Evolutionary conservation across 1,139 yeast species (phyloP), one percentile per base, ranked within the genome.

Genomic region (Scheffersomyces segobiensis): DNA sequence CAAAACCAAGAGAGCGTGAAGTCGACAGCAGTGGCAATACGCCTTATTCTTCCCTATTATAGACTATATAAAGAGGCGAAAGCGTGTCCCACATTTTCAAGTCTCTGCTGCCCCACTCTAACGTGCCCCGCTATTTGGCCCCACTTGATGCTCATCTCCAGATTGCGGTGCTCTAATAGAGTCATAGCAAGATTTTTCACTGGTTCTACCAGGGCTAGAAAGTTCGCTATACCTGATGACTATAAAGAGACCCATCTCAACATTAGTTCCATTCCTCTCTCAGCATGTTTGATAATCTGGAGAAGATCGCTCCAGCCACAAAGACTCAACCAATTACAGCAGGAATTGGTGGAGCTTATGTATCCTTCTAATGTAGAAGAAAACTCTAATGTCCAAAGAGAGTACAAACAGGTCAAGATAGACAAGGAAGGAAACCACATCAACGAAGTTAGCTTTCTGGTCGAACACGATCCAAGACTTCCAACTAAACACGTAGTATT

Each of bases 401-500:
- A 58, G 2, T 69, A 62, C 53, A 70, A 63, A 47, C 63, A 67
- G 49, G 69, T 75, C 0, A 59, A 62, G 3, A 68, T 79, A 17
- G 81, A 73, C 59, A 58, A 60, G 1, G 63, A 66, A 1, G 73
- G 73, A 1, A 72, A 78, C 58, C 62, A 64, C 59, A 74, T 80
- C 46, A 79, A 79, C 57, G 83, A 80, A 57, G 67, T 70, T 5
- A 61, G 61, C 26, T 62, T 72, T 42, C 65, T 64, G 18, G 65
- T 73, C n/a, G 59, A 57, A 39, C 67, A 72, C 53, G 59, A 60
- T 48, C 56, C 62, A 2, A 39, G 24, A 1, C 63, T 56, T 4
- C 61, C 63, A 1, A 64, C 69, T 0, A 71, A 70, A 19, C 84
- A 84, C 62, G 66, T 89, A 24, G 92, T 93, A 4, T 79, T 95